These are phyloP conservation scores for Tuctoria greenei DNA, from an alignment of 176 grass and related monocot species.

Conservation along the genomic window DNA sequence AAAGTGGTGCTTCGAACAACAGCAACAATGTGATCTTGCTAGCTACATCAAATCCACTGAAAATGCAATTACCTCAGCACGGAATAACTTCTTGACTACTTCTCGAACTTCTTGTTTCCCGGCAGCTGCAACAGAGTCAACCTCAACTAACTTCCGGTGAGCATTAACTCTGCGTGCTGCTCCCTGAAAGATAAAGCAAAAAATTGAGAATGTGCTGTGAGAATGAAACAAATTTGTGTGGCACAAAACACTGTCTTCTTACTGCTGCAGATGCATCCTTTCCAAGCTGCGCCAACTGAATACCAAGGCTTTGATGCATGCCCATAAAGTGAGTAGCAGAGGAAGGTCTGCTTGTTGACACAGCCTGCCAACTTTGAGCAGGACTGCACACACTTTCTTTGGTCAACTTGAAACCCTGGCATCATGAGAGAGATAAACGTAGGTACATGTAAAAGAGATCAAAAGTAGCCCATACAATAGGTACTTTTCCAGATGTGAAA, in stretches of 20 bases:
- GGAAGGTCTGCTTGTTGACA: slow-evolving; percentile 58
- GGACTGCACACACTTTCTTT: slow-evolving; percentile 57
- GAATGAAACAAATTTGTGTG: slow-evolving; percentile 14
- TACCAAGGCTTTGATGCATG: slow-evolving; percentile 69
- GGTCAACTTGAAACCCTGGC: slow-evolving; percentile 75
- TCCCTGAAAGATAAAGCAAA: slow-evolving; percentile 51
- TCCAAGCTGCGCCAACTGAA: slow-evolving; percentile 72
- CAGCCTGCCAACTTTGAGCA: slow-evolving; percentile 66
- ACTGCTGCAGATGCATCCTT: slow-evolving; percentile 71
- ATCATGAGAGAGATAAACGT: slow-evolving; percentile 13
- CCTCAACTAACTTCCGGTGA: slow-evolving; percentile 57
- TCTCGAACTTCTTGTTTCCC: slow-evolving; percentile 58
- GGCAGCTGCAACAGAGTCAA: slow-evolving; percentile 66
- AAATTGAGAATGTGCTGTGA: slow-evolving; percentile 33
- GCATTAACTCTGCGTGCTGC: slow-evolving; percentile 50
- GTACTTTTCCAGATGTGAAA: neutral
- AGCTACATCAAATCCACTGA: neutral
- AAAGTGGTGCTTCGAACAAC: neutral
- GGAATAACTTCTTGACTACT: slow-evolving; percentile 66
- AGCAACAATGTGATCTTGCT: slow-evolving; percentile 17
- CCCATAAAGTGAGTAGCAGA: slow-evolving; percentile 63
- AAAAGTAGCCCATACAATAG: neutral
- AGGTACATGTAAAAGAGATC: slow-evolving; percentile 3
- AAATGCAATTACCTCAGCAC: slow-evolving; percentile 58
- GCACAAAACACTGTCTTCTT: slow-evolving; percentile 28